Percentiles rank a stretch among this genome's conserved stretches.
phyloP scores from a whole-genome alignment of 2,329 filamentous ascomycete species.

The Volutella citrinella region DNA sequence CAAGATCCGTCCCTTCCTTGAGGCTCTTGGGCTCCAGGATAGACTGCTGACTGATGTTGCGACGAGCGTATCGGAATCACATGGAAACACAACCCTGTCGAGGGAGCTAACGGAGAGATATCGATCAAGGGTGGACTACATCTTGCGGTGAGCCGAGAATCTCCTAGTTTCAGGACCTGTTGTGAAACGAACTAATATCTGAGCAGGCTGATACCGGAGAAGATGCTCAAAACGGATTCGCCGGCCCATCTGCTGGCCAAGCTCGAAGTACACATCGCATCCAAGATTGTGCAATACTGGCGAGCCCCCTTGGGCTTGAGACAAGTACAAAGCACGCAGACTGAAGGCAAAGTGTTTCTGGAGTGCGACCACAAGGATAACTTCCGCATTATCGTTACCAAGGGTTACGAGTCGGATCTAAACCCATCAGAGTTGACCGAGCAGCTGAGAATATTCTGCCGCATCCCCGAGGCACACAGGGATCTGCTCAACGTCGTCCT shows the following conservation, averaged over 20 bases:
- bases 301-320: slow-evolving; percentile 1
- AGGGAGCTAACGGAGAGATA: slow-evolving; percentile 4
- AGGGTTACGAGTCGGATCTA: slow-evolving; percentile 4
- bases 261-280: slow-evolving; percentile 1
- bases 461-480: slow-evolving; percentile 1
- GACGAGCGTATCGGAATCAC: slow-evolving; percentile 1
- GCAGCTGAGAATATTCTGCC: slow-evolving; percentile 5
- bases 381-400: slow-evolving; percentile 3
- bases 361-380: slow-evolving; percentile 2
- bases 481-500: slow-evolving; percentile 3
- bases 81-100: neutral
- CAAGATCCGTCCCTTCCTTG: slow-evolving; percentile 1
- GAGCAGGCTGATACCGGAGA: slow-evolving; percentile 3
- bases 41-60: slow-evolving; percentile 3
- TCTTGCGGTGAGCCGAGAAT: too few relatives aligned
- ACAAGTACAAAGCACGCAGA: slow-evolving; percentile 3
- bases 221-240: neutral
- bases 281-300: slow-evolving; percentile 5
- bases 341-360: slow-evolving; percentile 3
- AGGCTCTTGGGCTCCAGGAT: neutral
- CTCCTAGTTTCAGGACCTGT: neutral
- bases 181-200: slow-evolving; percentile 1
- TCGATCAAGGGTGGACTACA: slow-evolving; percentile 1
- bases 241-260: neutral
- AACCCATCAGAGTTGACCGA: slow-evolving; percentile 5